Conservation (phyloP, 2,329 filamentous ascomycete genomes). For the Fusarium sp. region DNA sequence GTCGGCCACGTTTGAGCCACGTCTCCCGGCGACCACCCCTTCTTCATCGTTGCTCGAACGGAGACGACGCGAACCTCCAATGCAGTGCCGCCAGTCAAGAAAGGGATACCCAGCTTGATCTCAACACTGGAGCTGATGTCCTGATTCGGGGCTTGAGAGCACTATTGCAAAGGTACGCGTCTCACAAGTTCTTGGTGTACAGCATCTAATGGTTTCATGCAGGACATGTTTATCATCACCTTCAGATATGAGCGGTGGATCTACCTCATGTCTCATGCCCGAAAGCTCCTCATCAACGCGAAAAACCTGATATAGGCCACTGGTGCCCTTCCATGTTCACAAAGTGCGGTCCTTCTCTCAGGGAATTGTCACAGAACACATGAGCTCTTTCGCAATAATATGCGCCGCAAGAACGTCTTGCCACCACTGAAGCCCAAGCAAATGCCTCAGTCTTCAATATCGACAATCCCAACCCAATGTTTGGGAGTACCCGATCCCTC, state of each 20-base stretch:
- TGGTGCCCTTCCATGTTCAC: not conserved
- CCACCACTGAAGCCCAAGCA: not conserved
- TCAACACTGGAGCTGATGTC: accelerated
- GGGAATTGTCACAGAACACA: not conserved
- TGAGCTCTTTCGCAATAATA: not conserved
- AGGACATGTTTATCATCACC: not conserved
- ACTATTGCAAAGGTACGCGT: not conserved
- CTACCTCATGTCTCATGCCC: not conserved
- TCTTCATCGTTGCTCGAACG: not conserved
- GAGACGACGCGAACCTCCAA: not conserved
- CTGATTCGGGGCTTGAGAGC: accelerated
- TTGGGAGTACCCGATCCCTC: accelerated
- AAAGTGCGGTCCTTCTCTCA: not conserved
- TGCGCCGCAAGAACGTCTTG: not conserved
- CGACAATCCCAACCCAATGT: not conserved
- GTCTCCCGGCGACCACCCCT: accelerated
- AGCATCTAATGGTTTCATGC: not conserved
- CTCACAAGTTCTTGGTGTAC: not conserved
- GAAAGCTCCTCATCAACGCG: not conserved
- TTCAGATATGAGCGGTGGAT: not conserved
- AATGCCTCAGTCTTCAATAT: not conserved
- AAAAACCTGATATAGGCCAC: accelerated
- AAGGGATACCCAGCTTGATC: not conserved
- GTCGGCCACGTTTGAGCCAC: not conserved
- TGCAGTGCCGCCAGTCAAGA: not conserved